phyloP scores from a whole-genome alignment of 805 yeast species.

The Priceomyces haplophilus region DNA sequence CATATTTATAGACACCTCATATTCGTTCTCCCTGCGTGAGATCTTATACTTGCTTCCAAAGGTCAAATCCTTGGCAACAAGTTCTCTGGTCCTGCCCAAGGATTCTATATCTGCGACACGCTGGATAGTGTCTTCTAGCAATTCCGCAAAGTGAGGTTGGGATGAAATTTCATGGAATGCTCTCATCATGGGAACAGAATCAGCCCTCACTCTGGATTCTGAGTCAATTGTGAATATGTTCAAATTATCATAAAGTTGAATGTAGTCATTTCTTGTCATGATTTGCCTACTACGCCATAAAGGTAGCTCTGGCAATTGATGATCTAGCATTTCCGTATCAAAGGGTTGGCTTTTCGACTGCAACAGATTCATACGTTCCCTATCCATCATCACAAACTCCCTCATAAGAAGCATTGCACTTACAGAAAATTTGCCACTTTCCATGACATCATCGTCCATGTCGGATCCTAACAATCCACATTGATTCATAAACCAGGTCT shows the following conservation, averaged over 20 bases:
- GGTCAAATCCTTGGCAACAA: constrained; percentile 66
- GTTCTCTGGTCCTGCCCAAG: constrained; percentile 71
- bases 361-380: constrained; percentile 27
- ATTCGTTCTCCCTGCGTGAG: constrained; percentile 11
- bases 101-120: constrained; percentile 76
- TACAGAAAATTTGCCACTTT: constrained; percentile 69
- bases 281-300: constrained; percentile 81
- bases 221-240: constrained; percentile 80
- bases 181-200: constrained; percentile 85
- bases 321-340: constrained; percentile 31
- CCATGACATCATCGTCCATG: constrained; percentile 91
- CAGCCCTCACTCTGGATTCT: constrained; percentile 69
- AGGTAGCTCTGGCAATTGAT: constrained; percentile 68
- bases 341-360: constrained; percentile 37
- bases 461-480: constrained; percentile 73
- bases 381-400: constrained; percentile 69
- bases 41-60: constrained; percentile 46
- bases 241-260: constrained; percentile 68
- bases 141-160: constrained; percentile 66
- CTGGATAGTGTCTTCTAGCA: constrained; percentile 61
- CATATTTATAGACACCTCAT: constrained; percentile 12
- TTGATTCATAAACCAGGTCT: constrained; percentile 81
- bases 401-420: constrained; percentile 72
- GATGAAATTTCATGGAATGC: constrained; percentile 77
- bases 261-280: constrained; percentile 82